Evolutionary conservation across 2,329 filamentous ascomycete species (phyloP).

Genomic region (Mycosphaerelloides madeirae): DNA sequence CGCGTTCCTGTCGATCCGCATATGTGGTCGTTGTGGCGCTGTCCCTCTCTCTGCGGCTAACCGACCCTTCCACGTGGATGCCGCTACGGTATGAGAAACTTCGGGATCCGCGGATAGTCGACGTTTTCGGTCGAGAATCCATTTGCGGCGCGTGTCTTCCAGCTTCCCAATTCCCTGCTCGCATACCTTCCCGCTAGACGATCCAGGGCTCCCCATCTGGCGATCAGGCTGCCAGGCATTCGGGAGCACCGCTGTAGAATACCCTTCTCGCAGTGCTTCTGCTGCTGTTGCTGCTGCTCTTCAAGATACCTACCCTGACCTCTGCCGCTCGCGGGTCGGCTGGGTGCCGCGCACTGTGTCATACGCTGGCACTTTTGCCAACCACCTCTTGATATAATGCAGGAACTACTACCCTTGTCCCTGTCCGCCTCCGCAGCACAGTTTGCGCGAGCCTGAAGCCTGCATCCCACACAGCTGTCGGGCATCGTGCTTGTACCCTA

Average conservation of each 20-base stretch:
- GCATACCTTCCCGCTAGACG: slow-evolving; percentile 8
- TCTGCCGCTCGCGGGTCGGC: neutral
- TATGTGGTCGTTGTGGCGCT: slow-evolving; percentile 11
- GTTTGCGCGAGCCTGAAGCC: slow-evolving; percentile 14
- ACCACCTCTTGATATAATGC: slow-evolving; percentile 19
- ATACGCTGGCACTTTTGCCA: slow-evolving; percentile 14
- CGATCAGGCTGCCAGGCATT: slow-evolving; percentile 13
- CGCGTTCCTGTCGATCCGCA: slow-evolving; percentile 15
- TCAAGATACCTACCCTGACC: too few relatives aligned
- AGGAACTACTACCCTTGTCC: slow-evolving; percentile 18
- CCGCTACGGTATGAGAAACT: slow-evolving; percentile 6
- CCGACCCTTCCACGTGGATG: slow-evolving; percentile 17
- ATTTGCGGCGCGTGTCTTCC: too few relatives aligned
- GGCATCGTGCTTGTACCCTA: too few relatives aligned
- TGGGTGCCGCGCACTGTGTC: slow-evolving; percentile 9
- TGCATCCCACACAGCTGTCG: neutral
- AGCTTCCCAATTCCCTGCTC: slow-evolving; percentile 5
- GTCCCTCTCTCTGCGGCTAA: neutral
- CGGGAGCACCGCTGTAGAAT: neutral
- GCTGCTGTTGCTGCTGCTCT: too few relatives aligned
- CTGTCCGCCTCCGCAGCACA: slow-evolving; percentile 14
- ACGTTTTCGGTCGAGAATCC: too few relatives aligned
- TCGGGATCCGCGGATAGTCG: slow-evolving; percentile 8
- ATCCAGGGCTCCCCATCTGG: slow-evolving; percentile 6
- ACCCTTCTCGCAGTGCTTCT: too few relatives aligned